These are phyloP conservation scores for Russula brevipes DNA, from an alignment of 768 basidiomycete genomes.

Conservation along the genomic window DNA sequence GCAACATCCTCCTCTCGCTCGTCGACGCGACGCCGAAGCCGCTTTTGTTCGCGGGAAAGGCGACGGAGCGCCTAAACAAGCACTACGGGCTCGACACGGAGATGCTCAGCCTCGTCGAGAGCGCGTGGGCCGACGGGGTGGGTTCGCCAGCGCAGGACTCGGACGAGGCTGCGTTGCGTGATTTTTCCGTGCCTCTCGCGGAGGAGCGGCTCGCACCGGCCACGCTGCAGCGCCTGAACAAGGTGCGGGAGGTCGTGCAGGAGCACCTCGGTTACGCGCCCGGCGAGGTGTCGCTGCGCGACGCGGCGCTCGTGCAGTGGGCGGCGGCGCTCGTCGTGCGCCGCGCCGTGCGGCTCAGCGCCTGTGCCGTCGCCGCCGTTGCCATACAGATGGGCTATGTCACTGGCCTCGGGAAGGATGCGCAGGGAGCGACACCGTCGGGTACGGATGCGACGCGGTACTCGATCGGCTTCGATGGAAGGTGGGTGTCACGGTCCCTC, in stretches of 20 bases:
- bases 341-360: constrained; percentile 79
- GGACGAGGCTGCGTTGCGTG: constrained; percentile 8
- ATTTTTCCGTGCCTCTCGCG: constrained; percentile 18
- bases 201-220: constrained; percentile 17
- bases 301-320: constrained; percentile 73
- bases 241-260: constrained; percentile 56
- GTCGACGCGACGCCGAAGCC: constrained; percentile 69
- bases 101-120: constrained; percentile 80
- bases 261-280: constrained; percentile 55
- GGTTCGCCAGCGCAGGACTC: background rate
- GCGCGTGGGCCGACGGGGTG: constrained; percentile 56
- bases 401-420: constrained; percentile 39
- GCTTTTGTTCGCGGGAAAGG: constrained; percentile 76
- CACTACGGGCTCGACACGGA: constrained; percentile 96
- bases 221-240: constrained; percentile 40
- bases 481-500: constrained; percentile 40
- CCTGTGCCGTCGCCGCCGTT: constrained; percentile 80
- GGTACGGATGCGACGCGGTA: constrained; percentile 46
- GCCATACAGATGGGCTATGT: constrained; percentile 76
- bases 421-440: constrained; percentile 18
- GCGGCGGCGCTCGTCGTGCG: constrained; percentile 70
- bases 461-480: constrained; percentile 89
- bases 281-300: constrained; percentile 44
- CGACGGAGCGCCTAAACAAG: constrained; percentile 65
- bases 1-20: constrained; percentile 77